phyloP scores from a whole-genome alignment of 2,329 filamentous ascomycete genomes.

The Penicillium sp. region DNA sequence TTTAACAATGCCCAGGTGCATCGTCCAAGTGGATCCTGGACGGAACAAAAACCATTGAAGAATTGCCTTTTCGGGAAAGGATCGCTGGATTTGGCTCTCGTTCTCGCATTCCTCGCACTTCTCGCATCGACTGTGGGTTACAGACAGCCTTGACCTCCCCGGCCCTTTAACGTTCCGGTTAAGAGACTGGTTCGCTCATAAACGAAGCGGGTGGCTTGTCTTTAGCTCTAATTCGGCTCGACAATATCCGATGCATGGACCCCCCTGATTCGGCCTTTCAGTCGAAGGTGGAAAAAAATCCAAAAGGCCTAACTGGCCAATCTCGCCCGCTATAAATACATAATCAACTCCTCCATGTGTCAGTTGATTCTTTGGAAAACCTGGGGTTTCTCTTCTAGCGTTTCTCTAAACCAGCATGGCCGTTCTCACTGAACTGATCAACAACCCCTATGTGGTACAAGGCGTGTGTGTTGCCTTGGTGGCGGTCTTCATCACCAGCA shows the following conservation, averaged over 20 bases:
- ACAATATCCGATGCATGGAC: conserved; percentile 2
- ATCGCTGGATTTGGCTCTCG: conserved; percentile 20
- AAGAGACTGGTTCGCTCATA: background rate
- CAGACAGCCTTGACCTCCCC: background rate
- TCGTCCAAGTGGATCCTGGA: conserved; percentile 13
- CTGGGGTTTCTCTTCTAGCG: background rate
- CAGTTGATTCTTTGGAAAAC: background rate
- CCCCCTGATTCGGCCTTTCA: background rate
- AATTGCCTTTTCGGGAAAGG: conserved; percentile 17
- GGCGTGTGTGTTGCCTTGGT: conserved; percentile 22
- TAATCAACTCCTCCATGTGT: background rate
- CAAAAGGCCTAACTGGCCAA: background rate
- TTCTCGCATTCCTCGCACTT: conserved; percentile 13
- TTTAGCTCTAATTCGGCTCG: conserved; percentile 3
- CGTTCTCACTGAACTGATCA: conserved; percentile 23
- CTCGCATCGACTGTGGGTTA: background rate
- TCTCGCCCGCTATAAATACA: conserved; percentile 1
- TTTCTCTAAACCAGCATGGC: conserved; percentile 20
- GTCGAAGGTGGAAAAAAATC: background rate
- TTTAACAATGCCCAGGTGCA: background rate
- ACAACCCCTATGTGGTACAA: conserved; percentile 25
- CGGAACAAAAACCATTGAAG: conserved; percentile 4
- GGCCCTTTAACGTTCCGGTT: background rate
- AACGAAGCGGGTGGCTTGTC: background rate
- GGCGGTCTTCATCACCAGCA: conserved; percentile 21